These are phyloP conservation scores for Pichia sp. DNA, from an alignment of 1,139 yeast species.

Conservation along the genomic window DNA sequence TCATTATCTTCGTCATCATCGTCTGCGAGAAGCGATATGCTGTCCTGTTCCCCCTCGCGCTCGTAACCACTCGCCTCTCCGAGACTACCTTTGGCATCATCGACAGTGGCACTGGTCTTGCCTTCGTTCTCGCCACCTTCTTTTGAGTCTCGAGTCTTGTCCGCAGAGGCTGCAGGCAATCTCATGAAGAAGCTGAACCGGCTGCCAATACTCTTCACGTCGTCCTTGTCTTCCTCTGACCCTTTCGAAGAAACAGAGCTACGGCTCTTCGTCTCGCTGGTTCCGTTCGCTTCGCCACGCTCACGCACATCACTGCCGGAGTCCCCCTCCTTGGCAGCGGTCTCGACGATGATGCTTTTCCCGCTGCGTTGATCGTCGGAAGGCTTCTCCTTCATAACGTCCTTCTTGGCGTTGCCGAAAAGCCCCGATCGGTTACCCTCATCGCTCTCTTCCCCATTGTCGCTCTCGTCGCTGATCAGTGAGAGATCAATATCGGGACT, in stretches of 20 bases:
- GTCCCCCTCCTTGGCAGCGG: neutral
- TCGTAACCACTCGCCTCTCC: conserved; percentile 24
- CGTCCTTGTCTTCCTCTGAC: conserved; percentile 6
- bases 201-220: conserved; percentile 11
- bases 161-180: conserved; percentile 20
- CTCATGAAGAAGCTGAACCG: conserved; percentile 25
- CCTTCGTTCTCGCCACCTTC: too few relatives aligned
- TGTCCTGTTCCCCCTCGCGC: conserved; percentile 32
- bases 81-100: conserved; percentile 21
- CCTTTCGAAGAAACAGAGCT: neutral
- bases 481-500: conserved; percentile 68
- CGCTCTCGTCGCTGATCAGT: conserved; percentile 46
- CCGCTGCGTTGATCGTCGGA: neutral
- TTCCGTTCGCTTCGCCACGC: neutral
- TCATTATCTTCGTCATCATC: neutral
- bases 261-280: neutral
- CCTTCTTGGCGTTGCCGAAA: neutral
- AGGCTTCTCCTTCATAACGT: neutral
- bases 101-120: neutral
- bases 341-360: neutral
- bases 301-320: neutral
- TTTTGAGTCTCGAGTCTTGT: neutral
- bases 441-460: conserved; percentile 4
- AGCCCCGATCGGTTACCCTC: neutral
- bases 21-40: neutral